Conservation (phyloP, 1,139 yeast species). For the Candida tropicalis region DNA sequence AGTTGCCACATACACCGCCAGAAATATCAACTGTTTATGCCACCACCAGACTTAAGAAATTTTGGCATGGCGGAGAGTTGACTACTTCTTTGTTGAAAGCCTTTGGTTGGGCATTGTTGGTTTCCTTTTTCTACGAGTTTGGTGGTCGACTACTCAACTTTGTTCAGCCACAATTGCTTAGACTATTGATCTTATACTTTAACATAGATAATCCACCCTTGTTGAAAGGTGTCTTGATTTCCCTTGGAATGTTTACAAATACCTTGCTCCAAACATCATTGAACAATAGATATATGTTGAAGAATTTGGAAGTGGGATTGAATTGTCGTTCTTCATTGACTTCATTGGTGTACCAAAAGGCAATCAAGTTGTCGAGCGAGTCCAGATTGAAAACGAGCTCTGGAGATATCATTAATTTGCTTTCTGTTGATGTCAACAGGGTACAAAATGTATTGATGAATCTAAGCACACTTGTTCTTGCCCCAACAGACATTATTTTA, state of each 20-base stretch:
- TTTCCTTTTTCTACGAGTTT: slow-evolving; percentile 49
- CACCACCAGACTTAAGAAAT: slow-evolving; percentile 20
- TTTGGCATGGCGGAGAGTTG: slow-evolving; percentile 40
- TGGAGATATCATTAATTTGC: slow-evolving; percentile 38
- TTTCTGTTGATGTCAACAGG: slow-evolving; percentile 35
- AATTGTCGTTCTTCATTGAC: slow-evolving; percentile 55
- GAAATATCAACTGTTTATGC: slow-evolving; percentile 42
- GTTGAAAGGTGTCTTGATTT: slow-evolving; percentile 53
- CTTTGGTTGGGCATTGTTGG: slow-evolving; percentile 48
- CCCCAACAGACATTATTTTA: slow-evolving; percentile 29
- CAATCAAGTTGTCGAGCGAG: slow-evolving; percentile 32
- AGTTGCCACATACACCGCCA: slow-evolving; percentile 58
- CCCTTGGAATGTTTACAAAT: slow-evolving; percentile 51
- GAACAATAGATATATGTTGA: slow-evolving; percentile 54
- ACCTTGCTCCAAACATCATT: slow-evolving; percentile 50
- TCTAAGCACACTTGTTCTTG: slow-evolving; percentile 27
- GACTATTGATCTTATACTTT: slow-evolving; percentile 50
- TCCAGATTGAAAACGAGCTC: slow-evolving; percentile 30
- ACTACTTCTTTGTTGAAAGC: slow-evolving; percentile 45
- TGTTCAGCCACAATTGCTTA: slow-evolving; percentile 59
- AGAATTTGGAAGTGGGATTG: slow-evolving; percentile 53
- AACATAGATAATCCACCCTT: slow-evolving; percentile 39
- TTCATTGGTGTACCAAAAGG: slow-evolving; percentile 46
- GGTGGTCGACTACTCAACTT: slow-evolving; percentile 47
- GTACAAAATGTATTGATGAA: slow-evolving; percentile 24